Base-by-base conservation (phyloP, 2,329 filamentous ascomycete genomes). In the Pseudovirgaria hyperparasitica region DNA sequence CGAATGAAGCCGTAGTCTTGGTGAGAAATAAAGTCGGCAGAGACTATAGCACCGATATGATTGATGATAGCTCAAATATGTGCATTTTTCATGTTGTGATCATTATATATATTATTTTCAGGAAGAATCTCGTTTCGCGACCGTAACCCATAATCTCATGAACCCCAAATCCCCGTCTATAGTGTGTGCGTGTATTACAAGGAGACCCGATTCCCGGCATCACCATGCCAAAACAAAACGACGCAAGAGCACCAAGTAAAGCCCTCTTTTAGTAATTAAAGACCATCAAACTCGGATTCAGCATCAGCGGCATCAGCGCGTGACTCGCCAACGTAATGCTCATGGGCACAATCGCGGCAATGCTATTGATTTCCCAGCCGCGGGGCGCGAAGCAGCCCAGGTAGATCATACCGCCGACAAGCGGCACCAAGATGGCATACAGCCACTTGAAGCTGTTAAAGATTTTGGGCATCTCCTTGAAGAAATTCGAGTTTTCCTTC, bases 261-360 rank as follows among this genome's bases (percentile, higher is more conserved):
- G 25, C 11, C 14, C 18, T 8, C 14, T 29, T 32, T 35, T 69
- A 82, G 72, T 75, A 84, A 7, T 76, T 79, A 51, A 84, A 82
- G 0, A 74, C 79, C 76, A 82, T 82, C 41, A 84, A 59, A 12
- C 76, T 77, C n/a, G 78, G 79, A 52, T 85, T 85, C 25, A 86
- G 57, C 4, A 71, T 78, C 32, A 85, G 62, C 1, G 80, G 80
- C 35, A 85, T 51, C 26, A 85, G 55, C 31, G 84, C 63, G 52
- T 85, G 79, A 30, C 70, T 77, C 2, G 60, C 64, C 1, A 72
- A 61, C n/a, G 84, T 71, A 0, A 74, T 77, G 1, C 72, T 68
- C 70, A 86, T 76, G 28, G 81, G 81, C 26, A 82, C 58, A 38
- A 85, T 82, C 23, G 81, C 78, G 17, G 82, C 76, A 38, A 57